These are phyloP conservation scores for Macrocystidia cucumis DNA, from an alignment of 1,284 basidiomycete species.

Conservation along the genomic window DNA sequence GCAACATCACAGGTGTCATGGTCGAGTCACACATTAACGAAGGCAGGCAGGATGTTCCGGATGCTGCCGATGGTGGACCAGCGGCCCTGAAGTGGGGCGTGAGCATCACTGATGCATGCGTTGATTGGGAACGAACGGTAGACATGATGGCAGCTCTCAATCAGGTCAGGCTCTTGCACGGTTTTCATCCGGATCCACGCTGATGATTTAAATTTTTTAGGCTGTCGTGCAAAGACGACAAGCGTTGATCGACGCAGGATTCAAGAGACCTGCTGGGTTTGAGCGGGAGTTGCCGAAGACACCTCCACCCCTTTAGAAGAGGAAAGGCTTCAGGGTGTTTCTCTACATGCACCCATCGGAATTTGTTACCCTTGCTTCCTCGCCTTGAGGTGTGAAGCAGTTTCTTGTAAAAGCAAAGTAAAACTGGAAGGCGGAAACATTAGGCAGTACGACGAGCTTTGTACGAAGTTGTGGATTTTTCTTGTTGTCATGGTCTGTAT, in stretches of 20 bases:
- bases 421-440: too few relatives aligned
- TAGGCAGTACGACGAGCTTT: too few relatives aligned
- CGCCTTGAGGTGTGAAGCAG: too few relatives aligned
- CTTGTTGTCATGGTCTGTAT: too few relatives aligned
- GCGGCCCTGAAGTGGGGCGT: constrained; percentile 74
- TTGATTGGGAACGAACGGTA: constrained; percentile 85
- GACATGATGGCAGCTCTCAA: constrained; percentile 73
- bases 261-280: constrained; percentile 25
- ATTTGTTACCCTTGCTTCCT: too few relatives aligned
- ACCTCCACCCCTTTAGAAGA: too few relatives aligned
- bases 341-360: too few relatives aligned
- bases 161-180: constrained; percentile 28
- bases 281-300: constrained; percentile 18
- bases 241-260: constrained; percentile 20
- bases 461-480: too few relatives aligned
- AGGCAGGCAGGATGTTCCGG: constrained; percentile 79
- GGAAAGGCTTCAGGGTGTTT: too few relatives aligned
- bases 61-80: constrained; percentile 52
- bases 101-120: constrained; percentile 90
- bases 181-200: neutral
- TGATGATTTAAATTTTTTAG: constrained; percentile 9
- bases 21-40: constrained; percentile 91
- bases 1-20: constrained; percentile 91
- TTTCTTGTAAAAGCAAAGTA: too few relatives aligned
- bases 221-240: constrained; percentile 28